phyloP scores from a whole-genome alignment of 495 filamentous ascomycete genomes.

The Penicillium ucsense region DNA sequence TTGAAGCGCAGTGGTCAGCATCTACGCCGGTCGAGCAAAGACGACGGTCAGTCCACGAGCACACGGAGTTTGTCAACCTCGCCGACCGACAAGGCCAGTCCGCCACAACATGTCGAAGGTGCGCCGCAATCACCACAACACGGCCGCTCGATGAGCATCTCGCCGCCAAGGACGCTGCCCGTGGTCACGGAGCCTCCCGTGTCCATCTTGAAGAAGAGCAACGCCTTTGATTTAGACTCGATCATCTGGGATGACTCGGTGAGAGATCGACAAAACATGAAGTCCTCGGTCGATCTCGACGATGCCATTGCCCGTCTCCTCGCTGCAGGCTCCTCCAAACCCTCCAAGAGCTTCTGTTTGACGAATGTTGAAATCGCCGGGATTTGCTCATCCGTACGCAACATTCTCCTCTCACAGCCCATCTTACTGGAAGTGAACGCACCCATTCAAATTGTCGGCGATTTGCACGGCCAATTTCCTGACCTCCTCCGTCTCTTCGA shows the following conservation, averaged over 20 bases:
- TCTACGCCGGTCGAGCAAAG: constrained; percentile 5
- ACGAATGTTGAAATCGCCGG: background rate
- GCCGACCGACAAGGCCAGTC: background rate
- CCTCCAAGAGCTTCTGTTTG: background rate
- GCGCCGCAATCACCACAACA: background rate
- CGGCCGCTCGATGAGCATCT: background rate
- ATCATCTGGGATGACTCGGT: constrained; percentile 9
- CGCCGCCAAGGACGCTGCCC: background rate
- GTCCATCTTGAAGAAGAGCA: constrained; percentile 4
- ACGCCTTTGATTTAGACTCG: constrained; percentile 3
- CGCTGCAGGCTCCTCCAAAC: background rate
- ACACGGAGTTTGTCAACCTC: background rate
- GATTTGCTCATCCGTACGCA: background rate
- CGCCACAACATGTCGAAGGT: background rate
- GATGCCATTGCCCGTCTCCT: background rate
- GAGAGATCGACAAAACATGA: constrained; percentile 3
- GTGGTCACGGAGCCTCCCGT: background rate
- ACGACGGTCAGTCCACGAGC: background rate
- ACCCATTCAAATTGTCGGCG: constrained; percentile 1
- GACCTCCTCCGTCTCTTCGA: background rate
- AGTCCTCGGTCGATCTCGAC: background rate
- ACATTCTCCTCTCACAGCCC: background rate
- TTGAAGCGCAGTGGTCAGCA: constrained; percentile 3
- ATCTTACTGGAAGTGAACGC: background rate
- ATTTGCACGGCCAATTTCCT: background rate